phyloP scores from a whole-genome alignment of 768 basidiomycete species.

The Suillus fuscotomentosus region DNA sequence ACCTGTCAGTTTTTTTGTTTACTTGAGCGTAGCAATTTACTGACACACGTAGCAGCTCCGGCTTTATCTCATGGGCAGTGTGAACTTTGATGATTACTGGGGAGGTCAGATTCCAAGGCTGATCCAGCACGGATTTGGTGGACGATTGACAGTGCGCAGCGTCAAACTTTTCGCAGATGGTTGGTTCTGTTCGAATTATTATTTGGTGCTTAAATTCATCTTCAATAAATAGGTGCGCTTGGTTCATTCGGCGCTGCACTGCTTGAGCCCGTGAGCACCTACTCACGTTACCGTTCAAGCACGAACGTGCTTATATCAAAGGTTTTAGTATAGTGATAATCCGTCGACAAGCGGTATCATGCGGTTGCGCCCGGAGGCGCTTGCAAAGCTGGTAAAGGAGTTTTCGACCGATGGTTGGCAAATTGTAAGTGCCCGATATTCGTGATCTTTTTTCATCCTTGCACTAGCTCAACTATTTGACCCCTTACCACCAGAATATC shows the following conservation, averaged over 20 bases:
- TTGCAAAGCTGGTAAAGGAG: constrained; percentile 52
- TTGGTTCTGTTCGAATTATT: constrained; percentile 19
- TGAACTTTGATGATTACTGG: constrained; percentile 60
- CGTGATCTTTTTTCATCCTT: background rate
- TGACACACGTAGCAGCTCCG: constrained; percentile 41
- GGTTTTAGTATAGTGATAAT: constrained; percentile 66
- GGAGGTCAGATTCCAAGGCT: constrained; percentile 59
- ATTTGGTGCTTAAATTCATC: background rate
- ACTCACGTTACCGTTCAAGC: background rate
- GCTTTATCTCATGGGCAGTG: constrained; percentile 59
- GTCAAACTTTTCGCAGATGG: constrained; percentile 82
- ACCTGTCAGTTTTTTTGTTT: constrained; percentile 47
- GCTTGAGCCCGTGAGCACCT: constrained; percentile 49
- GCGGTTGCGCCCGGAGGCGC: constrained; percentile 50
- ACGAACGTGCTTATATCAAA: constrained; percentile 3
- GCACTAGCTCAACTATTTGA: background rate
- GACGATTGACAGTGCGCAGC: constrained; percentile 56
- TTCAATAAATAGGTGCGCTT: constrained; percentile 64
- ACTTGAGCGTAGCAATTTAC: background rate
- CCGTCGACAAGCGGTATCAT: constrained; percentile 71
- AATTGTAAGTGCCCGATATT: constrained; percentile 53
- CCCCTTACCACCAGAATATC: constrained; percentile 60
- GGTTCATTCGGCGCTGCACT: constrained; percentile 93
- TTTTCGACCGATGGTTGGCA: constrained; percentile 81
- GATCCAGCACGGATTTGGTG: constrained; percentile 53